Percentiles rank a stretch among this genome's conserved stretches.
Conservation (phyloP, 2,329 filamentous ascomycete species). For the Hortaea sp. region DNA sequence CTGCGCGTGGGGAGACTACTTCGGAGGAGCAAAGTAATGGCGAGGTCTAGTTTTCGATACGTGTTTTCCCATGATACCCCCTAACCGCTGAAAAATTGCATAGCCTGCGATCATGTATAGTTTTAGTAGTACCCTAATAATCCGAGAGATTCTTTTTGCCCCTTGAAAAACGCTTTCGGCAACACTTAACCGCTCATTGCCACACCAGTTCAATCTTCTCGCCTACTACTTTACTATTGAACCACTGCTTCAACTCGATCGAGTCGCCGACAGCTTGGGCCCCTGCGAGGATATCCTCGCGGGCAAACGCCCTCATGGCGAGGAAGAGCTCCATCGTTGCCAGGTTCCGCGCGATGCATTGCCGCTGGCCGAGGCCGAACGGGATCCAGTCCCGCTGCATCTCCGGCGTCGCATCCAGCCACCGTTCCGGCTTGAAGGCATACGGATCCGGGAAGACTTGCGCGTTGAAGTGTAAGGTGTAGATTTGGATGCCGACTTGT, state of each 20-base stretch:
- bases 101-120: not conserved
- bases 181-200: slow-evolving; percentile 1
- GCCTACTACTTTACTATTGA: slow-evolving; percentile 43
- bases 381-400: slow-evolving; percentile 38
- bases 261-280: slow-evolving; percentile 31
- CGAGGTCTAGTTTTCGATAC: slow-evolving; percentile 2
- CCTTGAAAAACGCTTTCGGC: not conserved
- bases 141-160: not conserved
- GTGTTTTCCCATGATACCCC: not conserved
- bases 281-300: slow-evolving; percentile 35
- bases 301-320: slow-evolving; percentile 33
- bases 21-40: not conserved
- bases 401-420: slow-evolving; percentile 29
- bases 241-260: slow-evolving; percentile 47
- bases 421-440: slow-evolving; percentile 40
- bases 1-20: not conserved
- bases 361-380: slow-evolving; percentile 39
- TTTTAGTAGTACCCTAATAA: not conserved
- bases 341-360: slow-evolving; percentile 43
- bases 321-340: slow-evolving; percentile 36
- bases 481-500: slow-evolving; percentile 36
- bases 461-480: slow-evolving; percentile 38
- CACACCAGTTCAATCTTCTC: slow-evolving; percentile 36
- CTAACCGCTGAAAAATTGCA: not conserved
- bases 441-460: slow-evolving; percentile 33